Evolutionary conservation across 345 rosid species (phyloP).

Genomic region (Citrus sinensis): DVS_A1.0 CM039166.1:2253501-2254000

Average conservation of each 20-base stretch:
- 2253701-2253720: neutral
- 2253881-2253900: neutral
- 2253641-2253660: no score
- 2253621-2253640: neutral
- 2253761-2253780: neutral
- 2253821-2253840: neutral
- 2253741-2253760: neutral
- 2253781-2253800: neutral
- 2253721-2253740: neutral
- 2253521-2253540: neutral
- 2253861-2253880: neutral
- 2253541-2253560: neutral
- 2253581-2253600: neutral
- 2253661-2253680: neutral
- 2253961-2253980: no score
- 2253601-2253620: neutral
- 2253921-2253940: no score
- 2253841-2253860: neutral
- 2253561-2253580: neutral
- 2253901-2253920: rapidly evolving
- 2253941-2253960: neutral
- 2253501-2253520: rapidly evolving
- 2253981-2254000: no score
- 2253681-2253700: neutral
- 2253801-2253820: neutral